Evolutionary conservation across 441 rosid species (phyloP).

Genomic region (Theobroma grandiflorum): DNA sequence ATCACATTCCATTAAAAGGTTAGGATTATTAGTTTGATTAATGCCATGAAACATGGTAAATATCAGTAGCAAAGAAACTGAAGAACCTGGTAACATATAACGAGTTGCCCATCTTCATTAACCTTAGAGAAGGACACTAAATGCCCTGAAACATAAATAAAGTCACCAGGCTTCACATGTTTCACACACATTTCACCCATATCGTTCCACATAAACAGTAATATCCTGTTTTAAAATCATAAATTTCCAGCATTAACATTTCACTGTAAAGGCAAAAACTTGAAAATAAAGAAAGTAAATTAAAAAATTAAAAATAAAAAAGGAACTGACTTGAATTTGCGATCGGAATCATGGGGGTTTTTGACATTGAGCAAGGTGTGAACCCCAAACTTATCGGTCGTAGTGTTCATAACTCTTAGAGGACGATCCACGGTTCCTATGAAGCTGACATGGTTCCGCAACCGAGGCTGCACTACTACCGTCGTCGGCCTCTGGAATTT

Average conservation of each 20-base stretch:
- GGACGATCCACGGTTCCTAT: slow-evolving; percentile 62
- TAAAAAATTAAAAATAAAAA: neutral
- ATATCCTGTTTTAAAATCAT: slow-evolving; percentile 46
- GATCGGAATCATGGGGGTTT: slow-evolving; percentile 35
- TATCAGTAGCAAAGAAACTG: neutral
- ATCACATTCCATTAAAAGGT: neutral
- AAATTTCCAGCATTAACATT: neutral
- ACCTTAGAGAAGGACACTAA: slow-evolving; percentile 42
- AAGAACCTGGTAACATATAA: slow-evolving; percentile 51
- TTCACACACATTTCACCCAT: slow-evolving; percentile 55
- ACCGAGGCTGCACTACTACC: slow-evolving; percentile 33
- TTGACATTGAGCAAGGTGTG: slow-evolving; percentile 48
- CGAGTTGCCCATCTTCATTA: slow-evolving; percentile 34
- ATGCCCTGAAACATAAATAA: slow-evolving; percentile 62
- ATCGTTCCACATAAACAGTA: slow-evolving; percentile 51
- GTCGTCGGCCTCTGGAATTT: slow-evolving; percentile 66
- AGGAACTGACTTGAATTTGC: slow-evolving; percentile 49
- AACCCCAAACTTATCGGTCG: slow-evolving; percentile 42
- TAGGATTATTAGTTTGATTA: neutral
- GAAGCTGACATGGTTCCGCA: slow-evolving; percentile 58
- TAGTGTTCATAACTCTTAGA: slow-evolving; percentile 25
- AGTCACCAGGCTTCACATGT: slow-evolving; percentile 67
- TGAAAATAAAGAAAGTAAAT: neutral
- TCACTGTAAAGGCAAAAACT: neutral
- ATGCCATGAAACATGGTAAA: neutral